These are phyloP conservation scores for Geosiphon pyriformis DNA, from an alignment of 192 early-diverging fungal genomes.

Conservation along the genomic window DNA sequence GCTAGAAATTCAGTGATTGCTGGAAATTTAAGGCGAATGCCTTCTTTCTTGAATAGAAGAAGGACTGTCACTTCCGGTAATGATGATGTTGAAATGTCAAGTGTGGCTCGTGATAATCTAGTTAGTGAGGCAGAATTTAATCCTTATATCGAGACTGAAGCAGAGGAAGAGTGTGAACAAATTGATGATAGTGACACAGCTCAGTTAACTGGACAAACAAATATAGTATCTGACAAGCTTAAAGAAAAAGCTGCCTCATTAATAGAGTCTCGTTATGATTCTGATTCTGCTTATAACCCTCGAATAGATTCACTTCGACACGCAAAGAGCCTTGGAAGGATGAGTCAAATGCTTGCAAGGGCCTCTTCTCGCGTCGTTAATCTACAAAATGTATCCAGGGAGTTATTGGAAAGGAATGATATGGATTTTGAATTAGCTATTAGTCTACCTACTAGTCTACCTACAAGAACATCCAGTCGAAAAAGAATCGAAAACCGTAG, in stretches of 20 bases:
- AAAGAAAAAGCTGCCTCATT: not conserved
- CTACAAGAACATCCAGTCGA: not conserved
- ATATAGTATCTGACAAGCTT: not conserved
- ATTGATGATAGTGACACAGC: conserved; percentile 16
- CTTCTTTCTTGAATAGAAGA: conserved; percentile 11
- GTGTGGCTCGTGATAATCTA: conserved; percentile 4
- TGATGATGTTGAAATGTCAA: conserved; percentile 20
- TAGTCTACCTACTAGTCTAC: not conserved
- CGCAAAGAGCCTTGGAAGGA: conserved; percentile 1
- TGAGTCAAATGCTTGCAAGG: conserved; percentile 17
- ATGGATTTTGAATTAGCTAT: too few species aligned
- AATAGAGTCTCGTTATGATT: not conserved
- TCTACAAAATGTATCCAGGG: conserved; percentile 4
- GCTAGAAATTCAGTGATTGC: too few species aligned
- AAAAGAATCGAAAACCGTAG: not conserved
- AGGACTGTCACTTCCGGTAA: not conserved
- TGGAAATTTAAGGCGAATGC: not conserved
- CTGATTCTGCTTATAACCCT: not conserved
- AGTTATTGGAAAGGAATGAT: not conserved
- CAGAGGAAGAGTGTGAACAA: not conserved
- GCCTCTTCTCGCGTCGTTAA: conserved; percentile 22
- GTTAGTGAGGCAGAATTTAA: not conserved
- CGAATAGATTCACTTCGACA: not conserved
- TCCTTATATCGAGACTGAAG: not conserved
- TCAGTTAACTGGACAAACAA: not conserved